Percentiles rank a stretch among this genome's conserved stretches.
Evolutionary conservation across 768 basidiomycete genomes (phyloP).

Genomic region (Pholiota conissans): DNA sequence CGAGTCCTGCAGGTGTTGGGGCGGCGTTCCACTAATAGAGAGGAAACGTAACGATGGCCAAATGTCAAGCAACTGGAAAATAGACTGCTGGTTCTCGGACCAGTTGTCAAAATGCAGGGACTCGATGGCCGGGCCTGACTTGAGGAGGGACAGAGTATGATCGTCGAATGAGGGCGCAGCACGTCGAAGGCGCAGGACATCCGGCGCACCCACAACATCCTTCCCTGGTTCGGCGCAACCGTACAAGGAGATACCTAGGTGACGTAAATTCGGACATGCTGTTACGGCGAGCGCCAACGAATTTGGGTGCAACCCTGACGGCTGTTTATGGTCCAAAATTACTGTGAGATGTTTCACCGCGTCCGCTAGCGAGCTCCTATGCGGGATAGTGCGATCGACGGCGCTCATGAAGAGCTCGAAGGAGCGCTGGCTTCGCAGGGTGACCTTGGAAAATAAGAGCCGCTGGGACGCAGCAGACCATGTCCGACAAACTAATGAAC

Average conservation of each 20-base stretch:
- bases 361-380: constrained; percentile 51
- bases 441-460: constrained; percentile 60
- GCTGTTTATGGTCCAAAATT: constrained; percentile 70
- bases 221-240: constrained; percentile 52
- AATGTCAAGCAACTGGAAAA: constrained; percentile 62
- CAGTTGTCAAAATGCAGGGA: constrained; percentile 68
- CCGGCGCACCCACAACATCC: constrained; percentile 49
- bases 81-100: constrained; percentile 58
- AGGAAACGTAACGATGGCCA: constrained; percentile 62
- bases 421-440: constrained; percentile 51
- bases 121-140: constrained; percentile 51
- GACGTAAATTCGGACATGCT: constrained; percentile 58
- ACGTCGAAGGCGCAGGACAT: constrained; percentile 46
- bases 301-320: constrained; percentile 49
- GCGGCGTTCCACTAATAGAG: constrained; percentile 57
- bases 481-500: constrained; percentile 63
- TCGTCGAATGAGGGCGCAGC: constrained; percentile 57
- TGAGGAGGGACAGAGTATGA: constrained; percentile 49
- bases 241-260: constrained; percentile 58
- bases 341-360: constrained; percentile 55
- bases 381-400: constrained; percentile 44
- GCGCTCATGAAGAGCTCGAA: constrained; percentile 56
- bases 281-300: constrained; percentile 61
- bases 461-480: constrained; percentile 69
- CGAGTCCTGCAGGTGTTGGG: constrained; percentile 44